phyloP scores from a whole-genome alignment of 768 basidiomycete species.

The Naganishia randhawae region DNA sequence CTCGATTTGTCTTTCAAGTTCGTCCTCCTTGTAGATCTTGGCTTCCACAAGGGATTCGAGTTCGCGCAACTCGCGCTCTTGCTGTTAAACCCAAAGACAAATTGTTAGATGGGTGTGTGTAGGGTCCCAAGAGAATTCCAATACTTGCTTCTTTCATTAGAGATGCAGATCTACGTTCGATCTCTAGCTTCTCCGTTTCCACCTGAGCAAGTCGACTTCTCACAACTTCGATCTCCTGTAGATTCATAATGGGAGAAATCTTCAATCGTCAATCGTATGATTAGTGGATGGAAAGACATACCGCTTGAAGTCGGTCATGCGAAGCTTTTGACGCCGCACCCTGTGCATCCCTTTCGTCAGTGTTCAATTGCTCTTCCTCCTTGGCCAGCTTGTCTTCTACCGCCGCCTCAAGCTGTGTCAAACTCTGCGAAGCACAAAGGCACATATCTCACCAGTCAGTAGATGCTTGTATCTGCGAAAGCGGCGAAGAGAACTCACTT shows the following conservation, averaged over 20 bases:
- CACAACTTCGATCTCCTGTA: conserved; percentile 10
- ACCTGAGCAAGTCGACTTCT: background rate
- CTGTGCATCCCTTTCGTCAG: background rate
- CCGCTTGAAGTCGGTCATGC: background rate
- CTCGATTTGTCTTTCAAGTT: conserved; percentile 40
- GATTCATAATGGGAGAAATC: background rate
- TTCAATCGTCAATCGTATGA: background rate
- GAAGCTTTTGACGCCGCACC: background rate
- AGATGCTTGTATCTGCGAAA: background rate
- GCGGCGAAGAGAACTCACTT: background rate
- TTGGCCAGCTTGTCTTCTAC: conserved; percentile 23
- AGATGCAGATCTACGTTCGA: conserved; percentile 9
- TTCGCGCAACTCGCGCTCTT: conserved; percentile 87
- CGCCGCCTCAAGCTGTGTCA: conserved; percentile 17
- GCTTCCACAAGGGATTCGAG: conserved; percentile 89
- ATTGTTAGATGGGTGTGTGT: background rate
- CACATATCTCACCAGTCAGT: background rate
- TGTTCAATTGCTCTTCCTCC: conserved; percentile 11
- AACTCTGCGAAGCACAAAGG: background rate
- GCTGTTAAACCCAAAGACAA: conserved; percentile 55
- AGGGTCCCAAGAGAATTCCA: no score
- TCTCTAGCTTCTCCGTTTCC: conserved; percentile 23
- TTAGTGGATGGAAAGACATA: background rate
- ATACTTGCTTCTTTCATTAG: background rate
- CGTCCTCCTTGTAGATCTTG: conserved; percentile 61